phyloP scores from a whole-genome alignment of 768 basidiomycete genomes.

The Leccinellum luteum region DNA sequence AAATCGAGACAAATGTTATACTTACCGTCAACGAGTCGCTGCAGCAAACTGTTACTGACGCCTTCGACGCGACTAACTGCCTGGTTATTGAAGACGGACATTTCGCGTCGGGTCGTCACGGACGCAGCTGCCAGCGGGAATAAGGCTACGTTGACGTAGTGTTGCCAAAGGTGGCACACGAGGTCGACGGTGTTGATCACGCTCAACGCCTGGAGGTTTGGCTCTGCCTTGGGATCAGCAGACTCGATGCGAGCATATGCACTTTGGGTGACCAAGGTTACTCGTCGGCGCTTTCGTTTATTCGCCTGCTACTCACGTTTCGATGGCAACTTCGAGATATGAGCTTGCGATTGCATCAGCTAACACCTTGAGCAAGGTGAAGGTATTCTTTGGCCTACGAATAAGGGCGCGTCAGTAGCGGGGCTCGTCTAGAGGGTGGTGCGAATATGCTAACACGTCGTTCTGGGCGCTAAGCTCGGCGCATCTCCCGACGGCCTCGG shows the following conservation, averaged over 20 bases:
- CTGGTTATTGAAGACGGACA: slow-evolving; percentile 90
- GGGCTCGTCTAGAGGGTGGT: not conserved
- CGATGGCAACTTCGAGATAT: slow-evolving; percentile 89
- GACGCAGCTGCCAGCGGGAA: slow-evolving; percentile 83
- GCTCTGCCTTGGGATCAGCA: slow-evolving; percentile 76
- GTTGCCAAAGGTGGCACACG: slow-evolving; percentile 95
- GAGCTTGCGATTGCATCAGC: slow-evolving; percentile 79
- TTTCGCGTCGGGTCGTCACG: slow-evolving; percentile 86
- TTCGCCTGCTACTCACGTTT: slow-evolving; percentile 67
- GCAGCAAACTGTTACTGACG: slow-evolving; percentile 73
- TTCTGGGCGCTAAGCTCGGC: slow-evolving; percentile 80
- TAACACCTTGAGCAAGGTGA: slow-evolving; percentile 77
- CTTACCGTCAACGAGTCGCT: slow-evolving; percentile 80
- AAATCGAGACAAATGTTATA: not conserved
- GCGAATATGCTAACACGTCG: slow-evolving; percentile 68
- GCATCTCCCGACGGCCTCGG: slow-evolving; percentile 92
- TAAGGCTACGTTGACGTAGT: slow-evolving; percentile 88
- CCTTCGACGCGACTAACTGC: slow-evolving; percentile 83
- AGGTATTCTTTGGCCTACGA: slow-evolving; percentile 82
- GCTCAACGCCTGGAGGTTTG: slow-evolving; percentile 64
- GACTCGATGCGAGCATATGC: slow-evolving; percentile 68
- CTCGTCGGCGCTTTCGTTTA: not conserved
- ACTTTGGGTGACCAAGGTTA: slow-evolving; percentile 38
- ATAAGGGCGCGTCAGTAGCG: slow-evolving; percentile 5
- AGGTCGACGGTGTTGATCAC: slow-evolving; percentile 76